phyloP scores from a whole-genome alignment of 768 basidiomycete species.

The Cystofilobasidium ferigula region DNA sequence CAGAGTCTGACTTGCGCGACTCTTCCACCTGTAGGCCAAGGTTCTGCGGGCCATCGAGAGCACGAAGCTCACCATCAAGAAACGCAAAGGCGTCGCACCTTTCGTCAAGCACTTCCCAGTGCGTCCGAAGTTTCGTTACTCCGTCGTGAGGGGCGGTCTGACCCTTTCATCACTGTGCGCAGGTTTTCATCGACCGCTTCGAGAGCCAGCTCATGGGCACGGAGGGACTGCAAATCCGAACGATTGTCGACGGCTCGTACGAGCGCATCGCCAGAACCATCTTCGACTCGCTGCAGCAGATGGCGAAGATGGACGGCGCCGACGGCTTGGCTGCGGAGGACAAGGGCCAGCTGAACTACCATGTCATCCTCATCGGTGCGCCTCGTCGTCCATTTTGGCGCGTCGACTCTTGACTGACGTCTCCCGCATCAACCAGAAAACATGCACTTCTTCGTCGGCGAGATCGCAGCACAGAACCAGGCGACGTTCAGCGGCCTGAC shows the following conservation, averaged over 20 bases:
- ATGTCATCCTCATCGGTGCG: slow-evolving; percentile 87
- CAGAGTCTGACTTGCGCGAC: no score
- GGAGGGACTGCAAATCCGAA: slow-evolving; percentile 64
- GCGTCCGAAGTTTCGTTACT: slow-evolving; percentile 4
- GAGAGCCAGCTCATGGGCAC: slow-evolving; percentile 72
- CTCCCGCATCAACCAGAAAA: slow-evolving; percentile 55
- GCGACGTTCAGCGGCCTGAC: slow-evolving; percentile 53
- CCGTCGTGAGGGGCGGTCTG: neutral
- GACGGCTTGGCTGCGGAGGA: slow-evolving; percentile 55
- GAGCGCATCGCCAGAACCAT: slow-evolving; percentile 79
- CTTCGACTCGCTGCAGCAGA: slow-evolving; percentile 85
- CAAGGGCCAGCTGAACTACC: slow-evolving; percentile 92
- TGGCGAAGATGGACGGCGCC: slow-evolving; percentile 89
- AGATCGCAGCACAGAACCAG: slow-evolving; percentile 61
- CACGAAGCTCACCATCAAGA: slow-evolving; percentile 82
- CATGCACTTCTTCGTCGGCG: slow-evolving; percentile 85
- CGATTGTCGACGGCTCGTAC: slow-evolving; percentile 66
- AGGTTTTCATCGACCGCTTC: slow-evolving; percentile 62
- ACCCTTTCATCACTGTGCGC: neutral
- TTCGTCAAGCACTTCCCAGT: slow-evolving; percentile 88
- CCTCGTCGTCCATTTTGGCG: neutral
- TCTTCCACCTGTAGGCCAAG: neutral
- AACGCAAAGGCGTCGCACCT: slow-evolving; percentile 78
- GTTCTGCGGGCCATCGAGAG: slow-evolving; percentile 68
- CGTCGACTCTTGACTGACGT: neutral